Conservation (phyloP, 495 filamentous ascomycete genomes). For the Viridothelium virens region DNA sequence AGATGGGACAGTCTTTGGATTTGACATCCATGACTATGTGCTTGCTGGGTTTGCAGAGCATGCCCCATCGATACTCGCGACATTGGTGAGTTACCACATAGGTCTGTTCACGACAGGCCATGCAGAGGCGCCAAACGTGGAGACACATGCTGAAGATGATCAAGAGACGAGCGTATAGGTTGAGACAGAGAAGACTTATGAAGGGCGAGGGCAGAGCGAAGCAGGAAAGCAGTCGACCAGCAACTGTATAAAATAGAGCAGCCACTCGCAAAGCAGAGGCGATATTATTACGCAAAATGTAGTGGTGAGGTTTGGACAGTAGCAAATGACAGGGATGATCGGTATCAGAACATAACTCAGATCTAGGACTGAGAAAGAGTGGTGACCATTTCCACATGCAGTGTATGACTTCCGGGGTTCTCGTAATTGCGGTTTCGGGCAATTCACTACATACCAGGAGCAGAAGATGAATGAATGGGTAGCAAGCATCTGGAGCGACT, state of each 20-base stretch:
- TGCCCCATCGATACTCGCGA: not conserved
- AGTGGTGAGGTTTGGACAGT: no score
- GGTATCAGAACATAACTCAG: not conserved
- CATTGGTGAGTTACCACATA: not conserved
- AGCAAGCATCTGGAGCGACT: no score
- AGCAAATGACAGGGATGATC: no score
- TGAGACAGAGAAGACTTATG: not conserved
- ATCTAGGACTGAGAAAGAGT: not conserved
- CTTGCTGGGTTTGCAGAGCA: not conserved
- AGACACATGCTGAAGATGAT: not conserved
- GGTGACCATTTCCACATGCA: no score
- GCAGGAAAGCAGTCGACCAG: not conserved
- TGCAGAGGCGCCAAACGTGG: constrained; percentile 3
- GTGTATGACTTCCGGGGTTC: no score
- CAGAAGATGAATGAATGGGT: no score
- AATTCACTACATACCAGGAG: not conserved
- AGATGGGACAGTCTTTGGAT: not conserved
- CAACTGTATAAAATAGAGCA: not conserved
- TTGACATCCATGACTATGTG: not conserved
- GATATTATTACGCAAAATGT: no score
- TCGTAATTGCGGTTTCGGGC: not conserved
- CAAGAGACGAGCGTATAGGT: not conserved
- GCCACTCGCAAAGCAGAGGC: no score
- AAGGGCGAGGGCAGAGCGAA: not conserved
- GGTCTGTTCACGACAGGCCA: not conserved